These are phyloP conservation scores for Rhodotorula sp. DNA, from an alignment of 1,284 basidiomycete species.

Conservation along the genomic window DNA sequence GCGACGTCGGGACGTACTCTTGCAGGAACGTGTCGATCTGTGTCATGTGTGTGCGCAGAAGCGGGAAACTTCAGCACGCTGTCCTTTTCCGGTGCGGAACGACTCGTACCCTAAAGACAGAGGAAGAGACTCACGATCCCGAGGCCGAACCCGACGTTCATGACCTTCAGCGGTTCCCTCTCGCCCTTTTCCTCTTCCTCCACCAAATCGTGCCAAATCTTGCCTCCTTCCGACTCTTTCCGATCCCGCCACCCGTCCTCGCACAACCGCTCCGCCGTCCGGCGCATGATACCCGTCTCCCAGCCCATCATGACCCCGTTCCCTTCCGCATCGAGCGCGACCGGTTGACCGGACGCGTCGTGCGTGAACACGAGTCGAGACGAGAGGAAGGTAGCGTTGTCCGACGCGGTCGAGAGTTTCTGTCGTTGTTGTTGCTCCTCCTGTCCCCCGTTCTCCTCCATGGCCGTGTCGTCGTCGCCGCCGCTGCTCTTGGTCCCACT, in stretches of 20 bases:
- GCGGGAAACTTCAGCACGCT: not conserved
- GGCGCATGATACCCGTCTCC: conserved; percentile 76
- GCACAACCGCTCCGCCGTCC: conserved; percentile 65
- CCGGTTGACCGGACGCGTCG: conserved; percentile 74
- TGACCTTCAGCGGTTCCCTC: conserved; percentile 60
- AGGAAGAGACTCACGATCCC: conserved; percentile 70
- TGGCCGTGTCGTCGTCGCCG: conserved; percentile 26
- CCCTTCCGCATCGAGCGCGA: conserved; percentile 64
- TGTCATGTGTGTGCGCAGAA: not conserved
- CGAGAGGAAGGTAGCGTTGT: conserved; percentile 70
- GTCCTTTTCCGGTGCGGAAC: not conserved
- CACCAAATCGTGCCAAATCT: not conserved
- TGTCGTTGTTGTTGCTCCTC: conserved; percentile 41
- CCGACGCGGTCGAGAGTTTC: conserved; percentile 58
- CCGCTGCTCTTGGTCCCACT: conserved; percentile 7
- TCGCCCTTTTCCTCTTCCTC: conserved; percentile 22
- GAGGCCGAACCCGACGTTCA: conserved; percentile 93
- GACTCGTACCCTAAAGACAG: too few relatives aligned
- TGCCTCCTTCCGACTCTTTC: conserved; percentile 10
- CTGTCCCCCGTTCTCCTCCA: not conserved
- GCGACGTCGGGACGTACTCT: conserved; percentile 57
- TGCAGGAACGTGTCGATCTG: conserved; percentile 38
- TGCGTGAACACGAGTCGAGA: conserved; percentile 68
- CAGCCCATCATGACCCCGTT: conserved; percentile 89
- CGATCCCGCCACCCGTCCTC: conserved; percentile 50